These are phyloP conservation scores for Lasiodiplodia sp. DNA, from an alignment of 2,329 filamentous ascomycete genomes.

Conservation along the genomic window DNA sequence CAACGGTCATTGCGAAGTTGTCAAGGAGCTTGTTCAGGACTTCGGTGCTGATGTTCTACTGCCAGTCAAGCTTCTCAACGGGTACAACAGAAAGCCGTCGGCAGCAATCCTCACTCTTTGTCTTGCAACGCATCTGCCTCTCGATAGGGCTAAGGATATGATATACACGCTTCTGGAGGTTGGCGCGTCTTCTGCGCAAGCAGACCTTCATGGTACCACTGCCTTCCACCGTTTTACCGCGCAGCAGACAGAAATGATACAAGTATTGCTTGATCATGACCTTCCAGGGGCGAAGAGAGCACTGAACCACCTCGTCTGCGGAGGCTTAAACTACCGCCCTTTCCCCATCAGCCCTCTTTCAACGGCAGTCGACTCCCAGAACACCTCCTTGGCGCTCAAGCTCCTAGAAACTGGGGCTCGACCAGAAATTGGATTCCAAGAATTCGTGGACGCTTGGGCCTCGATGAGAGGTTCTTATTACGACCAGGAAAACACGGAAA, in stretches of 20 bases:
- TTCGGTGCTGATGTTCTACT: slow-evolving; percentile 81
- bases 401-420: slow-evolving; percentile 70
- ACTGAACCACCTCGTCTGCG: slow-evolving; percentile 69
- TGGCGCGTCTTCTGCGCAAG: slow-evolving; percentile 77
- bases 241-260: slow-evolving; percentile 50
- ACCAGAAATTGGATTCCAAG: slow-evolving; percentile 66
- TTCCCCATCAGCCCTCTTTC: slow-evolving; percentile 61
- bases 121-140: slow-evolving; percentile 70
- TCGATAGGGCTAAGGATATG: slow-evolving; percentile 71
- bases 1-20: slow-evolving; percentile 72
- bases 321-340: slow-evolving; percentile 42
- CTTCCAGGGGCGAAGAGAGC: slow-evolving; percentile 67
- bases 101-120: slow-evolving; percentile 73
- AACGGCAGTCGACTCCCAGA: slow-evolving; percentile 63
- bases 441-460: slow-evolving; percentile 65
- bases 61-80: slow-evolving; percentile 71
- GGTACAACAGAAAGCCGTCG: slow-evolving; percentile 56
- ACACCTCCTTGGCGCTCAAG: slow-evolving; percentile 62
- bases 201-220: slow-evolving; percentile 69
- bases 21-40: slow-evolving; percentile 70
- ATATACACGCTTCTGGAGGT: slow-evolving; percentile 69
- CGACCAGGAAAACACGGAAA: slow-evolving; percentile 48
- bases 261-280: slow-evolving; percentile 61
- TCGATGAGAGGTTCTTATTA: slow-evolving; percentile 51
- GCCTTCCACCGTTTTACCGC: slow-evolving; percentile 68